These are phyloP conservation scores for Elongisporangium undulatum DNA, from an alignment of 352 stramenopile genomes.

Conservation along the genomic window DNA sequence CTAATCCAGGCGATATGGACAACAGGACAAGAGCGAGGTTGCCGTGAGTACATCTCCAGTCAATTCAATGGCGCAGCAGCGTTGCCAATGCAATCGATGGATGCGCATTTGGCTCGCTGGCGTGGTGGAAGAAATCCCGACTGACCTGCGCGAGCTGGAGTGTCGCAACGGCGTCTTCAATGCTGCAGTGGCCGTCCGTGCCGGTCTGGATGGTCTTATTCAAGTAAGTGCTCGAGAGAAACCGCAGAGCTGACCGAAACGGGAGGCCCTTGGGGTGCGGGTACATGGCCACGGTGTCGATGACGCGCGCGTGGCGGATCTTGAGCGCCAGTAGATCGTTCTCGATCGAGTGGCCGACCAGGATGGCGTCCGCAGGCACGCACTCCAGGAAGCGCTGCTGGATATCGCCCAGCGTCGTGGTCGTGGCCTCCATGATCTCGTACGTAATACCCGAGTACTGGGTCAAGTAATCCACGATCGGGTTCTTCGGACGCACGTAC, in stretches of 20 bases:
- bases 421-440: slow-evolving; percentile 74
- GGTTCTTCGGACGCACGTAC: slow-evolving; percentile 72
- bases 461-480: slow-evolving; percentile 87
- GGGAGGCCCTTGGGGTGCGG: slow-evolving; percentile 73
- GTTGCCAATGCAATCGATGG: background rate
- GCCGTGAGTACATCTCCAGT: background rate
- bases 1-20: slow-evolving; percentile 12
- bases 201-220: slow-evolving; percentile 70
- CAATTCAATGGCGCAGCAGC: background rate
- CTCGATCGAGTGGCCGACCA: slow-evolving; percentile 88
- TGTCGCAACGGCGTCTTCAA: slow-evolving; percentile 75
- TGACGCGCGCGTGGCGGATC: slow-evolving; percentile 67
- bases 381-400: slow-evolving; percentile 55
- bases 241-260: slow-evolving; percentile 73
- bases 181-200: slow-evolving; percentile 70
- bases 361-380: slow-evolving; percentile 64
- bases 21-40: background rate
- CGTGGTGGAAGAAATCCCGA: background rate
- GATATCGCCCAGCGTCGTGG: slow-evolving; percentile 53
- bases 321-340: slow-evolving; percentile 75
- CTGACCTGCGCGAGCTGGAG: slow-evolving; percentile 57
- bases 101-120: background rate
- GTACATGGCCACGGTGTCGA: slow-evolving; percentile 82
- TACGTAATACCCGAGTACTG: slow-evolving; percentile 82
- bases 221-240: slow-evolving; percentile 68